Evolutionary conservation across 1,284 basidiomycete genomes (phyloP).

Genomic region (Ceratobasidium sp.): DNA sequence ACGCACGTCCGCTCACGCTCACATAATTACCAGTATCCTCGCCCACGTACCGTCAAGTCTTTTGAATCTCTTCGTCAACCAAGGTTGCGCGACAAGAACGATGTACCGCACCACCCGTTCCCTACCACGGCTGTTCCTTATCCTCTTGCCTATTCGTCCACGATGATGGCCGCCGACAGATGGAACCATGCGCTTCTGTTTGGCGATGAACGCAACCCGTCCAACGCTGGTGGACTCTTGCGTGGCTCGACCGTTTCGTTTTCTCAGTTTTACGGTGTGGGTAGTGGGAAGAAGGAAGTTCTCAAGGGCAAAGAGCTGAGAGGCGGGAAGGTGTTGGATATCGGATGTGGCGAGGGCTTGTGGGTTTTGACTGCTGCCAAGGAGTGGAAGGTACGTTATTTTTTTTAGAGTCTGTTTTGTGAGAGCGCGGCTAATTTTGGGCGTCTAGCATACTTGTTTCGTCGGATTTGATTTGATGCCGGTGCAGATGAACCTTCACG

Average conservation of each 20-base stretch:
- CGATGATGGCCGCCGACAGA: slow-evolving; percentile 39
- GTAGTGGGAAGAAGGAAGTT: slow-evolving; percentile 41
- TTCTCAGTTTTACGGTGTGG: slow-evolving; percentile 44
- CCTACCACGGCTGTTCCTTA: slow-evolving; percentile 15
- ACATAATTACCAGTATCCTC: slow-evolving; percentile 32
- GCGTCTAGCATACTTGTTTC: slow-evolving; percentile 38
- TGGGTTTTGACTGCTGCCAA: slow-evolving; percentile 43
- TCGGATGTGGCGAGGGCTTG: slow-evolving; percentile 42
- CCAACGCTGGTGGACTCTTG: slow-evolving; percentile 36
- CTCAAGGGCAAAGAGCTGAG: slow-evolving; percentile 38
- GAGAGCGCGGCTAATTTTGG: slow-evolving; percentile 19
- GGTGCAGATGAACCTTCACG: slow-evolving; percentile 42
- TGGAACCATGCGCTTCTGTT: slow-evolving; percentile 44
- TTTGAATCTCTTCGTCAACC: slow-evolving; percentile 25
- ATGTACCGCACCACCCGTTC: slow-evolving; percentile 39
- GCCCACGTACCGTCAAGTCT: slow-evolving; percentile 18
- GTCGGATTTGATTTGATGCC: slow-evolving; percentile 43
- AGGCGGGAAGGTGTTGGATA: slow-evolving; percentile 35
- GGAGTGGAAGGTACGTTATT: slow-evolving; percentile 38
- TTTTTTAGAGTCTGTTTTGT: not conserved
- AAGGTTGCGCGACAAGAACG: slow-evolving; percentile 36
- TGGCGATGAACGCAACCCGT: slow-evolving; percentile 39
- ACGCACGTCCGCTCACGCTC: slow-evolving; percentile 30
- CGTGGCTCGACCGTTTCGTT: slow-evolving; percentile 41
- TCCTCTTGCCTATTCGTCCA: slow-evolving; percentile 30